Evolutionary conservation across 2,329 filamentous ascomycete species (phyloP), one percentile per base, ranked within the genome.

Genomic region (Colletotrichum horii): DNA sequence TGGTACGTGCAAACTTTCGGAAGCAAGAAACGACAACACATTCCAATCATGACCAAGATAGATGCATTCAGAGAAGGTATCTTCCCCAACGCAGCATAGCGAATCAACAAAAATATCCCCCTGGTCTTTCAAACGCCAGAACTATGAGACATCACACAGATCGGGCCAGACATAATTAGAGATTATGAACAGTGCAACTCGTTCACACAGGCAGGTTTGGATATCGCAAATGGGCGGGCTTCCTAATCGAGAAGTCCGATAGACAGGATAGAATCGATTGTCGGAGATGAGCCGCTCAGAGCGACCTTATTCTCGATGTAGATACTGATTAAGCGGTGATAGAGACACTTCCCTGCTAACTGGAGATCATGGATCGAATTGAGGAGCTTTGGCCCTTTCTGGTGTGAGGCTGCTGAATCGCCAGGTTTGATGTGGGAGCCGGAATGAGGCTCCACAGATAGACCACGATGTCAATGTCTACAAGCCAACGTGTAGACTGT

Each of bases 191-290:
- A 14, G 11, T 11, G 43, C 6, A 22, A 22, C 9, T 52, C 14
- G 19, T 48, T 52, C 43, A 14, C 2, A 12, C n/a, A 7, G 43
- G 11, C 38, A 16, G 38, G 38, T n/a, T 19, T 48, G 9, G n/a
- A 48, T 16, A 48, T 52, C n/a, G 43, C n/a, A 22, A 8, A n/a
- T 11, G 19, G 43, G 43, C n/a, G 43, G n/a, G 22, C n/a, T 14
- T 52, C n/a, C 43, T 6, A 14, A 14, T 52, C 6, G 43, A 52
- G n/a, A 52, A 22, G 43, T 22, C n/a, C 19, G 11, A 22, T 8
- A 8, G 43, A 14, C 6, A 48, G 3, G 0, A 48, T 1, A 14
- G 11, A 48, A n/a, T 48, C 43, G 6, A 22, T 12, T 0, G 0
- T 48, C n/a, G n/a, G n/a, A 48, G 43, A 14, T 48, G 11, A 11